A percentile compares a stretch with the other conserved stretches of the same genome.
Evolutionary conservation across 495 filamentous ascomycete species (phyloP).

Genomic region (Lophiotrema nucula): DNA sequence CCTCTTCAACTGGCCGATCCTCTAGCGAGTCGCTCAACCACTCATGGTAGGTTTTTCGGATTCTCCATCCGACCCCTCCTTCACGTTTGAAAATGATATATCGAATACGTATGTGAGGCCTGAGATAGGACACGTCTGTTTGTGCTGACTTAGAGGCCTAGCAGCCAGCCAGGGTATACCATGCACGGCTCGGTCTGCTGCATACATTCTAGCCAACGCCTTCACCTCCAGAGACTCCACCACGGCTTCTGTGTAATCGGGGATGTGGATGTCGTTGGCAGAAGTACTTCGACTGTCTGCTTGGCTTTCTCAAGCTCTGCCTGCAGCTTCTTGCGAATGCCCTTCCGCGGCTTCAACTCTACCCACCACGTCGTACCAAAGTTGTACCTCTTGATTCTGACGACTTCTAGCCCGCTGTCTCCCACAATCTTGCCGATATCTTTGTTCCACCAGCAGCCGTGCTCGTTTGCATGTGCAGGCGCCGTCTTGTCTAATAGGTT

Average conservation of each 20-base stretch:
- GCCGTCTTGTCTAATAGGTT: slow-evolving; percentile 73
- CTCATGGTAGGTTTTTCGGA: too few species aligned
- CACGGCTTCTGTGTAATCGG: slow-evolving; percentile 18
- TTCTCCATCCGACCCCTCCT: neutral
- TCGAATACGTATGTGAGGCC: neutral
- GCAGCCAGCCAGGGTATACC: neutral
- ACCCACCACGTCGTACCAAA: slow-evolving; percentile 74
- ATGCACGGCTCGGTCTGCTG: neutral
- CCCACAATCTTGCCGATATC: slow-evolving; percentile 79
- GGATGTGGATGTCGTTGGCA: neutral
- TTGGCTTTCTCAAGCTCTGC: neutral
- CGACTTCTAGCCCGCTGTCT: slow-evolving; percentile 78
- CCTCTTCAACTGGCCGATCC: too few species aligned
- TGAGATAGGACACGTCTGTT: neutral
- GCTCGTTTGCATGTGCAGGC: slow-evolving; percentile 70
- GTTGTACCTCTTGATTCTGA: slow-evolving; percentile 65
- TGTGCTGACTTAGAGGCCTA: neutral
- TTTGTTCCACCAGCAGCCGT: slow-evolving; percentile 97
- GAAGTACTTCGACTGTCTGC: neutral
- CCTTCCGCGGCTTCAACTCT: slow-evolving; percentile 52
- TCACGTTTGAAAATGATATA: neutral
- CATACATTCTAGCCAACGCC: neutral
- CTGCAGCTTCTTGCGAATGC: slow-evolving; percentile 2
- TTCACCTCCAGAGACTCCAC: slow-evolving; percentile 21
- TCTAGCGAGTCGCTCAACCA: too few species aligned